Conservation (phyloP, 768 basidiomycete genomes). For the Lentinula edodes region DNA sequence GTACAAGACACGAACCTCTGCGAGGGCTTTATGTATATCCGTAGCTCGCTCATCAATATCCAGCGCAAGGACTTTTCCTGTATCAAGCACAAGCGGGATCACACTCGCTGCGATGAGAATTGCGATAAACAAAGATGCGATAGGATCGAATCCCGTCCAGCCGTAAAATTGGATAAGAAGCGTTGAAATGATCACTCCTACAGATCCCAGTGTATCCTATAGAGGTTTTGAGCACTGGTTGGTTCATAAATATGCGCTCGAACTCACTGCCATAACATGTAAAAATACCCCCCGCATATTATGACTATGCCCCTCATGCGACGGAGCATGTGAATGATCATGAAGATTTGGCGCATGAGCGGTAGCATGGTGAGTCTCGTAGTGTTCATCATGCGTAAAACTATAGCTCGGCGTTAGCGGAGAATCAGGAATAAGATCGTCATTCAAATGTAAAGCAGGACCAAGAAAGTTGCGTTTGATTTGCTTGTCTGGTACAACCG, state of each 20-base stretch:
- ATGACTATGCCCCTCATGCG: slow-evolving; percentile 85
- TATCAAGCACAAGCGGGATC: slow-evolving; percentile 90
- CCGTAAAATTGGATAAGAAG: slow-evolving; percentile 93
- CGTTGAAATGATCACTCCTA: slow-evolving; percentile 97
- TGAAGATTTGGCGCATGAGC: slow-evolving; percentile 40
- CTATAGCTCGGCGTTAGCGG: slow-evolving; percentile 66
- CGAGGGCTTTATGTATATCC: slow-evolving; percentile 51
- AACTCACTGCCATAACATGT: slow-evolving; percentile 88
- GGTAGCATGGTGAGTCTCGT: slow-evolving; percentile 34
- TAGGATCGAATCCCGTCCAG: slow-evolving; percentile 98
- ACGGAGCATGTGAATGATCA: slow-evolving; percentile 45
- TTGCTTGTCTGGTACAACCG: slow-evolving; percentile 12
- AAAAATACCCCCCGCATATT: slow-evolving; percentile 99
- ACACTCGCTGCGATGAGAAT: slow-evolving; percentile 93
- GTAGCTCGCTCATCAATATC: slow-evolving; percentile 68
- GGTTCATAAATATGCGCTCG: not conserved
- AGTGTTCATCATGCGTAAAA: slow-evolving; percentile 48
- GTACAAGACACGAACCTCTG: slow-evolving; percentile 43
- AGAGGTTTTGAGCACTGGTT: not conserved
- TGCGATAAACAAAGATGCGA: slow-evolving; percentile 96
- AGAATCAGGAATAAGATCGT: slow-evolving; percentile 25
- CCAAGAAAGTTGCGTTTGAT: slow-evolving; percentile 34
- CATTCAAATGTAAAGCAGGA: slow-evolving; percentile 32
- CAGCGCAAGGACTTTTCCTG: slow-evolving; percentile 80
- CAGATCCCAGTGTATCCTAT: slow-evolving; percentile 92